Evolutionary conservation across 2,329 filamentous ascomycete species (phyloP).

Genomic region (Cladophialophora exuberans): DNA sequence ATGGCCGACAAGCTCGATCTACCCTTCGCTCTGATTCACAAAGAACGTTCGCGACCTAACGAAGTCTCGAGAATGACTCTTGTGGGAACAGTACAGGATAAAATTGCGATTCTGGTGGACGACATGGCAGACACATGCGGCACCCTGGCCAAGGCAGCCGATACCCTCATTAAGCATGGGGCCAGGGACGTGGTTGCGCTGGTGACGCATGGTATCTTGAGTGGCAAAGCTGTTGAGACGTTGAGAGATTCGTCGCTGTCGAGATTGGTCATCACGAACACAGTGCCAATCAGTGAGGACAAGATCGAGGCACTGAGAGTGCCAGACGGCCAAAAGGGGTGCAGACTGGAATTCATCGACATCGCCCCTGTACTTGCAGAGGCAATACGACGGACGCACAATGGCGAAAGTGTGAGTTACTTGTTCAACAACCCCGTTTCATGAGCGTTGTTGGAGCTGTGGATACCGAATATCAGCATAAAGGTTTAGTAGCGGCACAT

Average conservation of each 20-base stretch:
- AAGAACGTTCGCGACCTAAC: conserved; percentile 88
- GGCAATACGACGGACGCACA: conserved; percentile 54
- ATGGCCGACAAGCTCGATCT: conserved; percentile 91
- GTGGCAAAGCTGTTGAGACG: conserved; percentile 83
- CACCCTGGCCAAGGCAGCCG: conserved; percentile 83
- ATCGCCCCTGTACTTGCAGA: conserved; percentile 73
- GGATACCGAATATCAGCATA: neutral
- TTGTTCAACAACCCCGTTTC: conserved; percentile 44
- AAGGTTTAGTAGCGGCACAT: neutral
- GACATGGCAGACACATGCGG: conserved; percentile 98
- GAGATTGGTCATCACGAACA: conserved; percentile 88
- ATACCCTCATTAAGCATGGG: conserved; percentile 83
- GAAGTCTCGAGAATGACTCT: conserved; percentile 93
- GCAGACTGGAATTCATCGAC: conserved; percentile 88
- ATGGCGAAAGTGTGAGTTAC: conserved; percentile 56
- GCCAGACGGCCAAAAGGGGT: conserved; percentile 64
- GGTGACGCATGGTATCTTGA: conserved; percentile 91
- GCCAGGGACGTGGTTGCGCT: conserved; percentile 90
- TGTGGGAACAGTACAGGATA: conserved; percentile 90
- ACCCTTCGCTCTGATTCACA: conserved; percentile 93
- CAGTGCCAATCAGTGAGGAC: conserved; percentile 72
- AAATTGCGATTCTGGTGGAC: conserved; percentile 93
- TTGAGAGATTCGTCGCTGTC: conserved; percentile 77
- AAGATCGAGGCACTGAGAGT: conserved; percentile 32
- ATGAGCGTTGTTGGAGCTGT: neutral